These are phyloP conservation scores for Suillus bovinus DNA, from an alignment of 768 basidiomycete species.

Conservation along the genomic window DNA sequence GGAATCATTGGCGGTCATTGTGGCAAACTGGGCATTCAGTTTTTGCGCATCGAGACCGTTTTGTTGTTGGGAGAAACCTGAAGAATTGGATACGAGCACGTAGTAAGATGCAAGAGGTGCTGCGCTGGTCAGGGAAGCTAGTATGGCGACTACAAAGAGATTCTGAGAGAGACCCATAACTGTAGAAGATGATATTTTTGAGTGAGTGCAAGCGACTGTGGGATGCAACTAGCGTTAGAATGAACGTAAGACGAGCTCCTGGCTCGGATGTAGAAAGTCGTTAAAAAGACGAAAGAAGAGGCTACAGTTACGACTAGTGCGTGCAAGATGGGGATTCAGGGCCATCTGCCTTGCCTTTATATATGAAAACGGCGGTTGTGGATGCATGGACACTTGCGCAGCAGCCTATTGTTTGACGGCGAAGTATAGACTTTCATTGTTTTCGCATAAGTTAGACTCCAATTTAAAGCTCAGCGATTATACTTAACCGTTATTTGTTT, in stretches of 20 bases:
- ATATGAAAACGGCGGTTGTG: conserved; percentile 2
- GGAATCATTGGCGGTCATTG: conserved; percentile 25
- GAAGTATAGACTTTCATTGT: conserved; percentile 9
- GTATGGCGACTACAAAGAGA: conserved; percentile 8
- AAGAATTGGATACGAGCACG: conserved; percentile 14
- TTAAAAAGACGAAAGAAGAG: conserved; percentile 5
- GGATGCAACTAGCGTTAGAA: conserved; percentile 1
- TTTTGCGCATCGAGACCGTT: conserved; percentile 40
- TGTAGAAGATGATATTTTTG: neutral
- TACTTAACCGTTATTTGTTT: conserved; percentile 8
- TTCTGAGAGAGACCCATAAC: conserved; percentile 3
- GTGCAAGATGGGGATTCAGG: conserved; percentile 6
- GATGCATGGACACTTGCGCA: conserved; percentile 7
- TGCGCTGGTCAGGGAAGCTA: conserved; percentile 9
- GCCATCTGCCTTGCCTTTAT: conserved; percentile 5
- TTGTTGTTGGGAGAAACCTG: conserved; percentile 23
- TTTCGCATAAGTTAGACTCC: conserved; percentile 9
- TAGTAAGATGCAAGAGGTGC: conserved; percentile 9
- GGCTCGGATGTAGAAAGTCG: conserved; percentile 11
- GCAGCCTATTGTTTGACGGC: conserved; percentile 14
- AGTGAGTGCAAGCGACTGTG: neutral
- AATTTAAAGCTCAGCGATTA: conserved; percentile 1
- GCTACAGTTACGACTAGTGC: neutral
- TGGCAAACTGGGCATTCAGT: conserved; percentile 36
- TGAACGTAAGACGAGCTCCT: conserved; percentile 11